Conservation (phyloP, 768 basidiomycete species). For the Candolleomyces aberdarensis region DNA sequence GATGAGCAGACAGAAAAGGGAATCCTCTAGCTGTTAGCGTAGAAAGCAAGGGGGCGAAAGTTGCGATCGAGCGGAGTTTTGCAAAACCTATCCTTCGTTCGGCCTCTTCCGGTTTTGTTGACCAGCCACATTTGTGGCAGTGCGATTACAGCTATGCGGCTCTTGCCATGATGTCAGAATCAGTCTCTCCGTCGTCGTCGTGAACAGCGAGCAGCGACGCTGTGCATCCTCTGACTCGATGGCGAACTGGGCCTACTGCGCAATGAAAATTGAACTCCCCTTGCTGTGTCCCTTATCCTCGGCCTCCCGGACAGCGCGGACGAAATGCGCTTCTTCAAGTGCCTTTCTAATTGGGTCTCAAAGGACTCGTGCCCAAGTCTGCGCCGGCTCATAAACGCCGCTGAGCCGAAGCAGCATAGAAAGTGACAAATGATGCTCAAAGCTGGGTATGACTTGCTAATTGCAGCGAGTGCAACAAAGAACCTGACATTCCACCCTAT, state of each 20-base stretch:
- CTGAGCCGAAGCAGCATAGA: not conserved
- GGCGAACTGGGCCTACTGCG: too few species aligned
- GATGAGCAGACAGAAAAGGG: not conserved
- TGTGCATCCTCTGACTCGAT: too few species aligned
- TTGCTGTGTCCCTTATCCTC: too few species aligned
- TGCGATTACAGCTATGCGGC: not conserved
- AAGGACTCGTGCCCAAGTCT: too few species aligned
- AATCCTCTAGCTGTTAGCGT: not conserved
- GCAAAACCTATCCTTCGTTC: not conserved
- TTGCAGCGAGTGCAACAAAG: not conserved
- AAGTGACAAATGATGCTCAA: not conserved
- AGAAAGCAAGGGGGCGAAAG: not conserved
- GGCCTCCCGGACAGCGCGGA: too few species aligned
- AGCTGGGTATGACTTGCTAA: not conserved
- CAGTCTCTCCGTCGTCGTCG: not conserved
- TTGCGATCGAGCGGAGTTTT: not conserved
- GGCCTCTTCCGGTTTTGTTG: not conserved
- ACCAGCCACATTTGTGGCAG: not conserved
- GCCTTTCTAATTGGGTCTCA: too few species aligned
- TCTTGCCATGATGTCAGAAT: not conserved
- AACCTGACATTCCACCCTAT: not conserved
- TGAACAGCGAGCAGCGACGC: not conserved
- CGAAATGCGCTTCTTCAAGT: too few species aligned
- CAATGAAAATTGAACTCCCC: too few species aligned
- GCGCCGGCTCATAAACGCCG: too few species aligned